These are phyloP conservation scores for Hansenula lynferdii DNA, from an alignment of 1,139 yeast species.

Conservation along the genomic window DNA sequence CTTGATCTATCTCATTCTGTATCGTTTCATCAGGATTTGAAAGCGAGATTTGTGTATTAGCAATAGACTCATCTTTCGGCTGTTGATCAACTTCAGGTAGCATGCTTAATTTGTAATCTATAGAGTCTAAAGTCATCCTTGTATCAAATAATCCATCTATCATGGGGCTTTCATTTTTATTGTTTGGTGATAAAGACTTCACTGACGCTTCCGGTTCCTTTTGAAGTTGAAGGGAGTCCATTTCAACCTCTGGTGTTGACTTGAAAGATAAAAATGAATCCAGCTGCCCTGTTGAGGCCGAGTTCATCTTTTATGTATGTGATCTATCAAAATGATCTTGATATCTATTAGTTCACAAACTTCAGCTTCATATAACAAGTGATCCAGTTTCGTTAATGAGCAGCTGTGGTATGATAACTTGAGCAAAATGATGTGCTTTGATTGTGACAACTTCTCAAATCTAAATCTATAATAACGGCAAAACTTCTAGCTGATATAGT, in stretches of 20 bases:
- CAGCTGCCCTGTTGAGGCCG: constrained; percentile 9
- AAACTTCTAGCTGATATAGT: too few relatives aligned
- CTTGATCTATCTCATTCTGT: neutral
- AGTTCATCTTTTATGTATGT: constrained; percentile 6
- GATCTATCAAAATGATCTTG: neutral
- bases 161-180: constrained; percentile 7
- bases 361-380: too few relatives aligned
- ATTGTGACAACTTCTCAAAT: too few relatives aligned
- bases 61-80: too few relatives aligned
- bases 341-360: neutral
- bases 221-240: constrained; percentile 10
- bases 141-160: constrained; percentile 2
- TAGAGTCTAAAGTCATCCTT: neutral
- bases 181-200: neutral
- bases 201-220: neutral
- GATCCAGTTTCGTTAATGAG: too few relatives aligned
- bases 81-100: neutral
- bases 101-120: neutral
- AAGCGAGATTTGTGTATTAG: too few relatives aligned
- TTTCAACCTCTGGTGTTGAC: constrained; percentile 10
- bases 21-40: constrained; percentile 8
- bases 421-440: too few relatives aligned
- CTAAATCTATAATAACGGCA: too few relatives aligned
- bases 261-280: constrained; percentile 9
- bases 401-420: too few relatives aligned